Conservation (phyloP, 192 early-diverging fungal species). For the Entophlyctis luteolus region DNA sequence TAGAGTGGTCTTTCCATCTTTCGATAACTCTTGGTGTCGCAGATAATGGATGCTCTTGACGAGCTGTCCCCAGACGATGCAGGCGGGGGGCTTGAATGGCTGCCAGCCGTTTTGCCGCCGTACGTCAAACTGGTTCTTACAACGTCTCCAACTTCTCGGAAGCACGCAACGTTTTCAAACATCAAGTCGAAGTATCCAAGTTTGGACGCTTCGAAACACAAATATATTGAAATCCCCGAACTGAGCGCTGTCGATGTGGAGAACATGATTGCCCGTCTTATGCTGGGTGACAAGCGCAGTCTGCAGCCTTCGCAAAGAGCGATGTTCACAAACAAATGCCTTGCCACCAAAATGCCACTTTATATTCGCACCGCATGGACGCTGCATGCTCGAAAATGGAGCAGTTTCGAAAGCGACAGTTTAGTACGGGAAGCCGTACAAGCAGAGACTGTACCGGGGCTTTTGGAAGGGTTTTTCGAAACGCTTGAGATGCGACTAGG, state of each 20-base stretch:
- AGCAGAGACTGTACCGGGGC: constrained; percentile 22
- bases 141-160: constrained; percentile 24
- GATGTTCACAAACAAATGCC: constrained; percentile 11
- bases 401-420: neutral
- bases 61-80: constrained; percentile 21
- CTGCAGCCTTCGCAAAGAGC: constrained; percentile 3
- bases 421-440: neutral
- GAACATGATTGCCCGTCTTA: neutral
- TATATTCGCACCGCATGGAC: constrained; percentile 27
- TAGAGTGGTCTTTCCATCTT: too few relatives aligned
- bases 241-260: constrained; percentile 2
- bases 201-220: neutral
- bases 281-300: neutral
- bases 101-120: constrained; percentile 12
- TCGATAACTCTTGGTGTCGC: too few relatives aligned
- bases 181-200: constrained; percentile 9
- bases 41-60: constrained; percentile 27
- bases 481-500: constrained; percentile 22
- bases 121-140: constrained; percentile 21
- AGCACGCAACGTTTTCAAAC: constrained; percentile 16
- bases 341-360: constrained; percentile 1
- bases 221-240: constrained; percentile 20
- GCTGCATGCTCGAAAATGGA: constrained; percentile 19
- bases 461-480: constrained; percentile 26
- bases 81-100: constrained; percentile 22